A percentile compares a stretch with the other conserved stretches of the same genome.
These are phyloP conservation scores for Athelia sp. DNA, from an alignment of 1,284 basidiomycete genomes.

Conservation along the genomic window DNA sequence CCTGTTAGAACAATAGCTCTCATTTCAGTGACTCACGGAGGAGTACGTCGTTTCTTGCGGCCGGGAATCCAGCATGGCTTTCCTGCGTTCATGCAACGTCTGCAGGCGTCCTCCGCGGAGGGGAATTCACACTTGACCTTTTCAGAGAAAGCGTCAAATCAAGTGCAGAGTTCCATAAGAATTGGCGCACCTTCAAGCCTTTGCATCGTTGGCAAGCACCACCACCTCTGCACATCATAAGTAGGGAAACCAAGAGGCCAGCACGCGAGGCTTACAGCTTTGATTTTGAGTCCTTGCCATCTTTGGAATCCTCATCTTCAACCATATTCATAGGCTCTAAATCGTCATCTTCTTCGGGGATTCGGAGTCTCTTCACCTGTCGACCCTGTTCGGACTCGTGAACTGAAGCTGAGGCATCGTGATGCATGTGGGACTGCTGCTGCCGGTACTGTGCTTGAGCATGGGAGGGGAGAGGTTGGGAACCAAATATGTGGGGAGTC, in stretches of 20 bases:
- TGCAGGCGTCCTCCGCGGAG: conserved; percentile 63
- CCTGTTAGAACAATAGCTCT: too few relatives aligned
- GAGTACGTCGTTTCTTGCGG: conserved; percentile 69
- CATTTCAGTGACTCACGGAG: conserved; percentile 51
- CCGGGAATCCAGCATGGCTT: conserved; percentile 73
- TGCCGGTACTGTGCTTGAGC: not conserved
- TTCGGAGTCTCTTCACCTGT: not conserved
- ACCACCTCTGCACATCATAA: not conserved
- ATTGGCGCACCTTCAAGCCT: not conserved
- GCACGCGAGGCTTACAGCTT: not conserved
- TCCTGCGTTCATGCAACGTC: conserved; percentile 58
- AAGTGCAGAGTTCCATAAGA: not conserved
- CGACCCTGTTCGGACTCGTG: not conserved
- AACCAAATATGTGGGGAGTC: not conserved
- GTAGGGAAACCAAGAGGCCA: not conserved
- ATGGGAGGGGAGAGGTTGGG: not conserved
- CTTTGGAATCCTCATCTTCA: not conserved
- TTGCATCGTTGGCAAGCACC: not conserved
- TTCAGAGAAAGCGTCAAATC: not conserved
- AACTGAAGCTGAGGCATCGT: not conserved
- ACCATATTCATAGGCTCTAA: not conserved
- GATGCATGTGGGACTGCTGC: not conserved
- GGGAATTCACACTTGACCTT: conserved; percentile 69
- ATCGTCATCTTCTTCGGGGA: not conserved
- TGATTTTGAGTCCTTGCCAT: not conserved